phyloP scores from a whole-genome alignment of 495 filamentous ascomycete species.

The Staphylotrichum tortipilum region DNA sequence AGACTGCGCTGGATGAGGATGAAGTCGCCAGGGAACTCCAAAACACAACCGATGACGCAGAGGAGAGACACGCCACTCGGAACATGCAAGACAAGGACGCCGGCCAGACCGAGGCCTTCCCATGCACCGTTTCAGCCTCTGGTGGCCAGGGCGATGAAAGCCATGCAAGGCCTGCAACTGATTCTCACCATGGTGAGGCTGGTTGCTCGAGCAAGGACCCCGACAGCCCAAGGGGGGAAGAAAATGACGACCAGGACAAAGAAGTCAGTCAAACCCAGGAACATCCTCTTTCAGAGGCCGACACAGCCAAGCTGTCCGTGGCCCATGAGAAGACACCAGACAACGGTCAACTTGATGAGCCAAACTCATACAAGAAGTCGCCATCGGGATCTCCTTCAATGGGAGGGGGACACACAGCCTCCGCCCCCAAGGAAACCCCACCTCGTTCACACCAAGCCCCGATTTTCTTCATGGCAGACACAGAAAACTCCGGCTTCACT shows the following conservation, averaged over 20 bases:
- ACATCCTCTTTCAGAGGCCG: background rate
- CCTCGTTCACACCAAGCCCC: background rate
- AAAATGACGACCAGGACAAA: background rate
- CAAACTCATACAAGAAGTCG: background rate
- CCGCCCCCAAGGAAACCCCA: background rate
- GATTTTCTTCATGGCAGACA: background rate
- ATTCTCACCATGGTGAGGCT: background rate
- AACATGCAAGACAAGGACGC: too few relatives aligned
- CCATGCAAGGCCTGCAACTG: background rate
- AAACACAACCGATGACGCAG: too few relatives aligned
- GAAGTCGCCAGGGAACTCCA: too few relatives aligned
- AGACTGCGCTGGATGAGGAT: too few relatives aligned
- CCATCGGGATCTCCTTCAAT: background rate
- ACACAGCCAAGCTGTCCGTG: background rate
- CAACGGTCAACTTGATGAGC: background rate
- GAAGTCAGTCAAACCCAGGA: background rate
- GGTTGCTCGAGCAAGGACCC: background rate
- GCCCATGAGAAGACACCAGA: background rate
- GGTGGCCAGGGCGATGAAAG: too few relatives aligned
- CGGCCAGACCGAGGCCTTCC: too few relatives aligned
- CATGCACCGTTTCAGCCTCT: too few relatives aligned
- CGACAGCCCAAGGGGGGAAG: background rate
- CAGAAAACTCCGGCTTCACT: background rate
- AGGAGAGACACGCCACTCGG: too few relatives aligned
- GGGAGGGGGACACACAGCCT: background rate